Conservation (phyloP, 1,139 yeast genomes). For the Torulaspora globosa region DNA sequence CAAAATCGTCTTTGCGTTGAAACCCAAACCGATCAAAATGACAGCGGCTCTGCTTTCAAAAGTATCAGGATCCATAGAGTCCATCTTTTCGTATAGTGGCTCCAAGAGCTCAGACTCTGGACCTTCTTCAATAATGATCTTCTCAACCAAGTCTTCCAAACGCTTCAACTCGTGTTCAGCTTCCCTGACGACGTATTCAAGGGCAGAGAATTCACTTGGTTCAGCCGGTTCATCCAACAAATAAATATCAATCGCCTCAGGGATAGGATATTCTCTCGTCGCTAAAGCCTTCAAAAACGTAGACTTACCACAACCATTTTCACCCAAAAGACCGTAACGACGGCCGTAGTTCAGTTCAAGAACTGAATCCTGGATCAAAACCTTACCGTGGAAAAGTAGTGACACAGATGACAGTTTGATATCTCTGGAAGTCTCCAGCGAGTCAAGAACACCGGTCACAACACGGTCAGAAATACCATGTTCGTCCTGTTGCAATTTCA, state of each 20-base stretch:
- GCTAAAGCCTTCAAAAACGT: constrained; percentile 90
- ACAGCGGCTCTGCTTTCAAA: constrained; percentile 96
- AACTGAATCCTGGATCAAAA: constrained; percentile 83
- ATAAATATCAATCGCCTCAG: constrained; percentile 86
- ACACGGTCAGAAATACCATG: constrained; percentile 96
- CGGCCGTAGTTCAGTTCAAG: constrained; percentile 95
- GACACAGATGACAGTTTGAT: constrained; percentile 86
- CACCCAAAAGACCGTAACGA: constrained; percentile 94
- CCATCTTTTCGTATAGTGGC: constrained; percentile 90
- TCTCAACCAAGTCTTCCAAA: constrained; percentile 88
- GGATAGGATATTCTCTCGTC: constrained; percentile 93
- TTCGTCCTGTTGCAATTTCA: constrained; percentile 89
- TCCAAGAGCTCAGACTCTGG: constrained; percentile 88
- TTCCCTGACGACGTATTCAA: constrained; percentile 94
- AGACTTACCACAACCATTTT: constrained; percentile 98
- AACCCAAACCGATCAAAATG: constrained; percentile 95
- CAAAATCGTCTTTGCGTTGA: constrained; percentile 77
- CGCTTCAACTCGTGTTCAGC: constrained; percentile 91
- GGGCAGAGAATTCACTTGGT: constrained; percentile 84
- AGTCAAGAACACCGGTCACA: constrained; percentile 92
- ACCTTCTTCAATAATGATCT: constrained; percentile 82
- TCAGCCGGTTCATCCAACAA: constrained; percentile 96
- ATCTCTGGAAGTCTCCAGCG: constrained; percentile 88
- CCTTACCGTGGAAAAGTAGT: constrained; percentile 95
- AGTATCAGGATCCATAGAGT: constrained; percentile 91